Evolutionary conservation across 2,329 filamentous ascomycete genomes (phyloP), one percentile per base, ranked within the genome.

Genomic region (Colletotrichum sp.): DNA sequence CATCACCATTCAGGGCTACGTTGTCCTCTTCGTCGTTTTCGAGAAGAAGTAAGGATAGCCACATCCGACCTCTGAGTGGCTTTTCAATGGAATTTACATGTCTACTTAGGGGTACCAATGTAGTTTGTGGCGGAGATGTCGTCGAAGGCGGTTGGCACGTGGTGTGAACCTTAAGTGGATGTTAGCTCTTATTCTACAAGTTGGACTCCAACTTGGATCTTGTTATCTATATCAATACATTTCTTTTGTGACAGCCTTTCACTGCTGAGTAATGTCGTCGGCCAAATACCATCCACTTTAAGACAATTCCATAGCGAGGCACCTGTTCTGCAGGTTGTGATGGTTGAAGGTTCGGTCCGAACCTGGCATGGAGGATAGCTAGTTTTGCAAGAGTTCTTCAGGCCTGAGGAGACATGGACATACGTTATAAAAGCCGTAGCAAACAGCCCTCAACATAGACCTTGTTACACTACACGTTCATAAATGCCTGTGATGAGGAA

Each of bases 31-130:
- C 39, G 44, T 67, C 64, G 36, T 67, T 24, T 67, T 67, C 64
- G 63, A 66, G 1, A 66, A 67, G 64, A 67, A 67, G 64, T 67
- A 67, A 67, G 64, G 64, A 67, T 52, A 52, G 64, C 26, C 64
- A 13, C 9, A 49, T 32, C 18, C 64, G 39, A 55, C 36, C 64
- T 67, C 28, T 67, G n/a, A 67, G 64, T 67, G 64, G 24, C 26
- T 32, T 67, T 67, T 55, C 44, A 67, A 32, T 55, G 39, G 64
- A 32, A 52, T 67, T 67, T 26, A 67, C 64, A 67, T 13, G 64
- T 67, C 39, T 55, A 32, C 64, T 67, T 67, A 67, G 64, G 44
- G 64, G 26, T 7, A 32, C 3, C 64, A 24, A 52, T 16, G 36
- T 52, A 36, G 44, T 67, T 55, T 18, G 24, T 34, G 26, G 39